These are phyloP conservation scores for Hirschfeldia incana DNA, from an alignment of 345 rosid genomes.

Conservation along the genomic window DNA sequence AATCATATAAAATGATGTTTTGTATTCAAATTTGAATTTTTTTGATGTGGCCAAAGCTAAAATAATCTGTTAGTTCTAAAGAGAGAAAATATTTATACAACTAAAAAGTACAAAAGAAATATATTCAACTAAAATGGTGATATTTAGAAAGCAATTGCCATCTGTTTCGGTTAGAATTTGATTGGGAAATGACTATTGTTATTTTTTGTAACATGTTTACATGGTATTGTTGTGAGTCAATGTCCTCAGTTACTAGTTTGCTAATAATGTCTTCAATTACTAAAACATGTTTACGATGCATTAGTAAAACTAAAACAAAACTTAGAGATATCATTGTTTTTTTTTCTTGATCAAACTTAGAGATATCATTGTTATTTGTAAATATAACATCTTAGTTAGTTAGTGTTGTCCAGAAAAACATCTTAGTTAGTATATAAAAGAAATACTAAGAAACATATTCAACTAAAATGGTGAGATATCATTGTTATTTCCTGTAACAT, in stretches of 20 bases:
- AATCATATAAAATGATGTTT: neutral
- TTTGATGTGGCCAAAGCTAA: neutral
- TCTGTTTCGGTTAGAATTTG: neutral
- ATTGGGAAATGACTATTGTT: neutral
- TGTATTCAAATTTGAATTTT: neutral
- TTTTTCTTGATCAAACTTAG: too few species aligned
- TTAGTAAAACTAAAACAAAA: neutral
- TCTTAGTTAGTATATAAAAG: neutral
- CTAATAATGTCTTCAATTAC: neutral
- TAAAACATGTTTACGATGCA: constrained; percentile 10
- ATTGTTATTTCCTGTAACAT: neutral
- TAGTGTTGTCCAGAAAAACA: neutral
- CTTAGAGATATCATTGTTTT: neutral
- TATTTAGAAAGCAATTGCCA: neutral
- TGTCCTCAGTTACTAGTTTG: too few species aligned
- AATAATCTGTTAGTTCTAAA: neutral
- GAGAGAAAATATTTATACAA: neutral
- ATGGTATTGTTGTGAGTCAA: too few species aligned
- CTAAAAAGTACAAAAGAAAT: neutral
- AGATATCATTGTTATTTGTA: too few species aligned
- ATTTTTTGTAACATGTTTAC: neutral
- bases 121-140: neutral
- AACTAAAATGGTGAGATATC: neutral
- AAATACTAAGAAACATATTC: neutral
- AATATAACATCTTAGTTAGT: neutral